Conservation (phyloP, 1,139 yeast species). For the Yamadazyma friedrichii region DNA sequence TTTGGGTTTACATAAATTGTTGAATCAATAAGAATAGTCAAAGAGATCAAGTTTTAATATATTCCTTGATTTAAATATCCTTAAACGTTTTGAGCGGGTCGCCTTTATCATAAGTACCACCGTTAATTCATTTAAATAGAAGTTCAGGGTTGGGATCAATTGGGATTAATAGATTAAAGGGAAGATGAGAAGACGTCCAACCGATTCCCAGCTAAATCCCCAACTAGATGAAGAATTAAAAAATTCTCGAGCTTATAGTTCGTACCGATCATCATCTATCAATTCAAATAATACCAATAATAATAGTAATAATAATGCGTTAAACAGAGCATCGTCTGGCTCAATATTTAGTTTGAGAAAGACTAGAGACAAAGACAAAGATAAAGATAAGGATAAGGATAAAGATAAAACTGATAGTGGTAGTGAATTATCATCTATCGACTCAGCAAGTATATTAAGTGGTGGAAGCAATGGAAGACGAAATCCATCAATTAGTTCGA, state of each 20-base stretch:
- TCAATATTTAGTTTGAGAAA: slow-evolving; percentile 41
- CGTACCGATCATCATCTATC: slow-evolving; percentile 10
- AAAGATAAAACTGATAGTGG: slow-evolving; percentile 20
- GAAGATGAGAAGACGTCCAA: slow-evolving; percentile 26
- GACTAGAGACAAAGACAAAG: slow-evolving; percentile 17
- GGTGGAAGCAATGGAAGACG: slow-evolving; percentile 45
- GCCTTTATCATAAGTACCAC: not conserved
- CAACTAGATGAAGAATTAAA: slow-evolving; percentile 33
- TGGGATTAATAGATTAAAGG: not conserved
- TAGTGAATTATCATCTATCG: slow-evolving; percentile 37
- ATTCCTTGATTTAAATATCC: too few species aligned
- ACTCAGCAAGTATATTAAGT: slow-evolving; percentile 32
- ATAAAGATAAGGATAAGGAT: slow-evolving; percentile 18
- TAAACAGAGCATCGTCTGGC: slow-evolving; percentile 34
- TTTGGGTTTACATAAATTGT: too few species aligned
- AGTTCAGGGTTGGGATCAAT: too few species aligned
- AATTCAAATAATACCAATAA: slow-evolving; percentile 8
- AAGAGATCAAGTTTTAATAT: too few species aligned
- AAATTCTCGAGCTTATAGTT: slow-evolving; percentile 32
- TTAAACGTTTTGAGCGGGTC: not conserved
- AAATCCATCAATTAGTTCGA: slow-evolving; percentile 29
- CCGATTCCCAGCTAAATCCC: slow-evolving; percentile 22
- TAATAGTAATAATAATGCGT: not conserved
- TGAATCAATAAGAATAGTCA: too few species aligned
- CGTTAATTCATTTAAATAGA: not conserved